Conservation (phyloP, 805 yeast species). For the Metschnikowia hibisci region DNA sequence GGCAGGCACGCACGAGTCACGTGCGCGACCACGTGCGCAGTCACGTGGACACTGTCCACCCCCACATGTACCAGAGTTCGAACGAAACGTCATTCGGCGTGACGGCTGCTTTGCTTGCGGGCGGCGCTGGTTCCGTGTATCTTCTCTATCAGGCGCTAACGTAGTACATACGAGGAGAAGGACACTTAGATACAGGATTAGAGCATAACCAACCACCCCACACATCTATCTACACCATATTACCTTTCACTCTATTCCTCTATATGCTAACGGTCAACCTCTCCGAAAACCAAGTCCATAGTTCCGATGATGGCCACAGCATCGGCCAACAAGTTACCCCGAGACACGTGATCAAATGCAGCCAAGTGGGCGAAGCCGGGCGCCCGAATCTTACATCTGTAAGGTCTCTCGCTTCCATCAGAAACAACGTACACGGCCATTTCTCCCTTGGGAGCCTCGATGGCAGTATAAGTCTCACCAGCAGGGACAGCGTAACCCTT, state of each 20-base stretch:
- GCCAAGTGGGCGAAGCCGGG: conserved; percentile 90
- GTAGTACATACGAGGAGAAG: neutral
- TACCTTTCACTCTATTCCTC: neutral
- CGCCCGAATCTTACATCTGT: conserved; percentile 90
- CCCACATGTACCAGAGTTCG: conserved; percentile 36
- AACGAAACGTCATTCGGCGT: conserved; percentile 16
- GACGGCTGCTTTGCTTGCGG: conserved; percentile 24
- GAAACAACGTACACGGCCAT: conserved; percentile 88
- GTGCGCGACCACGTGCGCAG: neutral
- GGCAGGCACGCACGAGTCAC: conserved; percentile 27
- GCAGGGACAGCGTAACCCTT: conserved; percentile 87
- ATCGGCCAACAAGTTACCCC: conserved; percentile 86
- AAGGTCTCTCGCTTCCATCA: conserved; percentile 87
- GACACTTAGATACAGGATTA: neutral
- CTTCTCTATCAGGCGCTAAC: conserved; percentile 23
- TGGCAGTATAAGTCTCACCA: conserved; percentile 88
- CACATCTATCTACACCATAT: neutral
- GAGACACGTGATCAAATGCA: conserved; percentile 80
- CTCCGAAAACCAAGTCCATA: conserved; percentile 93
- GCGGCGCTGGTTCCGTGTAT: conserved; percentile 31
- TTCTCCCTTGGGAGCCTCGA: conserved; percentile 94
- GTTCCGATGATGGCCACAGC: conserved; percentile 93
- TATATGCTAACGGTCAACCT: conserved; percentile 73
- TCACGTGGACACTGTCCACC: conserved; percentile 13
- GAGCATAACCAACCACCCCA: no score